phyloP scores from a whole-genome alignment of 169 alveolate species.

The Babesia bigemina region DNA sequence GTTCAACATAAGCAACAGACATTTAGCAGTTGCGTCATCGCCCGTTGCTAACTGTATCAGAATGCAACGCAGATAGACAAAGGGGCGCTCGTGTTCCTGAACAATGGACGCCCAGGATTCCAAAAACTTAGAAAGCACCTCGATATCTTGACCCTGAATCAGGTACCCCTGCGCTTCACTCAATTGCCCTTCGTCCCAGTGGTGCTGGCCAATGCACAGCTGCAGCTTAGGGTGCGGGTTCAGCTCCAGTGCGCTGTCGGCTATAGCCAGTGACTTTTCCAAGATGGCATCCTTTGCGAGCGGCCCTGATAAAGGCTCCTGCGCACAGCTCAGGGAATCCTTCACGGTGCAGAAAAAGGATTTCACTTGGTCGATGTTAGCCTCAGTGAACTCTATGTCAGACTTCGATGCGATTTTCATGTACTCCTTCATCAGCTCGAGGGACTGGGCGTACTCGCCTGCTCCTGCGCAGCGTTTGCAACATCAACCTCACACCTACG shows the following conservation, averaged over 20 bases:
- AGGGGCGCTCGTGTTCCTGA: conserved; percentile 42
- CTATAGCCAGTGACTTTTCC: not conserved
- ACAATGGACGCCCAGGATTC: conserved; percentile 43
- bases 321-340: not conserved
- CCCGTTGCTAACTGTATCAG: conserved; percentile 48
- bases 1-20: conserved; percentile 56
- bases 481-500: conserved; percentile 15
- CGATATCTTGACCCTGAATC: conserved; percentile 58
- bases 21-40: conserved; percentile 40
- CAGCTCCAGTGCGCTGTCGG: conserved; percentile 26
- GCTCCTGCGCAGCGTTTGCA: conserved; percentile 13
- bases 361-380: not conserved
- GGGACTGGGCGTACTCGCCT: conserved; percentile 22
- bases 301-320: conserved; percentile 9
- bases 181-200: conserved; percentile 10
- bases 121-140: conserved; percentile 16
- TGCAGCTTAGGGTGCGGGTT: not conserved
- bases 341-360: conserved; percentile 1
- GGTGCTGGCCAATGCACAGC: conserved; percentile 33
- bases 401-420: conserved; percentile 22
- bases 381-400: not conserved
- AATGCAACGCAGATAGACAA: conserved; percentile 48
- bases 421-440: conserved; percentile 47
- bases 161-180: conserved; percentile 50
- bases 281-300: conserved; percentile 8